Evolutionary conservation across 2,329 filamentous ascomycete species (phyloP).

Genomic region (Ceratocystis destructans): DNA sequence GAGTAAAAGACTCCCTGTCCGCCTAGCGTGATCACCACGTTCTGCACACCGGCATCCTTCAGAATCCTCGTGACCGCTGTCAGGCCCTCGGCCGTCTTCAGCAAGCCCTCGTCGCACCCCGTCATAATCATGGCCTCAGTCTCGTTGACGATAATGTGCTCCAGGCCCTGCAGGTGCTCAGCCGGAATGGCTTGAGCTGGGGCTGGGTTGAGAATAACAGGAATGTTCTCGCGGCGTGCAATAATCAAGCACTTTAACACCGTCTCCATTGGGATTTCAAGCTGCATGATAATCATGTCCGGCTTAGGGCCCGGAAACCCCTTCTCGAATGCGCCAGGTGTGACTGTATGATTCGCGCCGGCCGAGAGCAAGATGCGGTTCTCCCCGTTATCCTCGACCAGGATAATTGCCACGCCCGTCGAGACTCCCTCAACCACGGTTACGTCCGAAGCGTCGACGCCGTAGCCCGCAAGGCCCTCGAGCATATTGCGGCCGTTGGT

Average conservation of each 20-base stretch:
- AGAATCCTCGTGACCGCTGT: slow-evolving; percentile 30
- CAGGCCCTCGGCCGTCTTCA: slow-evolving; percentile 12
- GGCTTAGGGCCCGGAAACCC: slow-evolving; percentile 30
- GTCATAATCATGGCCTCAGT: slow-evolving; percentile 52
- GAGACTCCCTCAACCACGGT: slow-evolving; percentile 28
- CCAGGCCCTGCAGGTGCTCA: slow-evolving; percentile 43
- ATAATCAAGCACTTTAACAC: slow-evolving; percentile 37
- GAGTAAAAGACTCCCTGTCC: slow-evolving; percentile 43
- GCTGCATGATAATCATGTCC: slow-evolving; percentile 44
- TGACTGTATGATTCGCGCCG: slow-evolving; percentile 34
- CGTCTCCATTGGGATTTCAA: slow-evolving; percentile 43
- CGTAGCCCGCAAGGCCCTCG: slow-evolving; percentile 33
- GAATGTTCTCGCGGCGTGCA: slow-evolving; percentile 29
- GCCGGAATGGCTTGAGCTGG: slow-evolving; percentile 47
- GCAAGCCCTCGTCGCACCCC: slow-evolving; percentile 6
- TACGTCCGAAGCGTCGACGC: slow-evolving; percentile 35
- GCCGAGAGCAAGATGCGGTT: slow-evolving; percentile 45
- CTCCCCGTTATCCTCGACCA: slow-evolving; percentile 43
- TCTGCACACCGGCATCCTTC: slow-evolving; percentile 44
- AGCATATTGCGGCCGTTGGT: slow-evolving; percentile 28
- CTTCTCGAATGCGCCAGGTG: slow-evolving; percentile 4
- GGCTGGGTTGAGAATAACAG: slow-evolving; percentile 58
- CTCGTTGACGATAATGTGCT: slow-evolving; percentile 61
- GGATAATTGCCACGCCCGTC: slow-evolving; percentile 44
- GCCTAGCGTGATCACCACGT: slow-evolving; percentile 55